Conservation (phyloP, 2,329 filamentous ascomycete genomes). For the Fusarium veterinarium region DNA sequence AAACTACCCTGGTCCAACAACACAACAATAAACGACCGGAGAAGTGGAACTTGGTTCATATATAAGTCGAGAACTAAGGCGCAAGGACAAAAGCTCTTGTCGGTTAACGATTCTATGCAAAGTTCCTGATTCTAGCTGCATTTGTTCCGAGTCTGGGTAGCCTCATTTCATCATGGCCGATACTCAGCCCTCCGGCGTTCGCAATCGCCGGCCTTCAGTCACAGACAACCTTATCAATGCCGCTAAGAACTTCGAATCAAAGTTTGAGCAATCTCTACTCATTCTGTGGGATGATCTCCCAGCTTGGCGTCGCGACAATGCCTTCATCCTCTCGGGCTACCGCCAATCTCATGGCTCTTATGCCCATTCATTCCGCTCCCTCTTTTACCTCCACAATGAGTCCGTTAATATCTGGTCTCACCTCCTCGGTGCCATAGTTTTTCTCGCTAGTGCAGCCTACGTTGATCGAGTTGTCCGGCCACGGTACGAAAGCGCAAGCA, state of each 20-base stretch:
- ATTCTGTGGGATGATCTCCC: constrained; percentile 70
- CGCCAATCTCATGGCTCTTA: constrained; percentile 63
- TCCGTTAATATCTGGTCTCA: constrained; percentile 73
- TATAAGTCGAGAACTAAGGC: constrained; percentile 15
- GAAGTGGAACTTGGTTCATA: constrained; percentile 29
- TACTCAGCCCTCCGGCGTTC: constrained; percentile 32
- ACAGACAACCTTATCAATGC: constrained; percentile 43
- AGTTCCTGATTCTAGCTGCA: background rate
- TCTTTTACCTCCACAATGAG: constrained; percentile 70
- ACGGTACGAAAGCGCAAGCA: constrained; percentile 72
- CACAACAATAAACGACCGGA: constrained; percentile 24
- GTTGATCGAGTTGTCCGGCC: constrained; percentile 70
- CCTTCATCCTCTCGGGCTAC: constrained; percentile 66
- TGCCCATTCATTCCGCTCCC: constrained; percentile 56
- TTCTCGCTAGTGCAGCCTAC: constrained; percentile 61
- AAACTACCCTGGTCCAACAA: constrained; percentile 42
- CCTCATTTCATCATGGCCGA: constrained; percentile 37
- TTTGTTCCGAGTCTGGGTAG: constrained; percentile 10
- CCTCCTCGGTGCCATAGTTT: constrained; percentile 72
- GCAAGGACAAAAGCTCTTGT: background rate
- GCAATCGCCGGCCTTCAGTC: constrained; percentile 46
- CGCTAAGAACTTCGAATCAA: constrained; percentile 51
- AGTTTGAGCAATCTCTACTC: constrained; percentile 56
- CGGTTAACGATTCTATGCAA: background rate
- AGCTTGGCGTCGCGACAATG: constrained; percentile 69